A percentile compares a stretch with the other conserved stretches of the same genome.
Conservation (phyloP, 306 rosid genomes). For the Chamaecrista fasciculata region DNA sequence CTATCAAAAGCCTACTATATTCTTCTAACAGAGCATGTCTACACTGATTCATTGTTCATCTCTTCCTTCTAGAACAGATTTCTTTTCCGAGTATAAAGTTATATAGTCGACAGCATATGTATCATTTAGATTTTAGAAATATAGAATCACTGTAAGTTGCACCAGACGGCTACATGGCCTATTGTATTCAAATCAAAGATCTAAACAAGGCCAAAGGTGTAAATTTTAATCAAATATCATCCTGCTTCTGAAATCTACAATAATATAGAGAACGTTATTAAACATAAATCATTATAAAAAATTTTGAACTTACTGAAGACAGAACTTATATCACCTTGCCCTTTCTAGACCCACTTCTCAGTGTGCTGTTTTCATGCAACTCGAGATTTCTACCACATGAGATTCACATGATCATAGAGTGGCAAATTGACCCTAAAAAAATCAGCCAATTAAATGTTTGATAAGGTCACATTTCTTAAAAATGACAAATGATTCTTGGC, state of each 20-base stretch:
- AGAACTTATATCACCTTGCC: not conserved
- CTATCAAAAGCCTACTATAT: no score
- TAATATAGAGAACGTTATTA: not conserved
- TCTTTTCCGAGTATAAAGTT: not conserved
- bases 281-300: no score
- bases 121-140: not conserved
- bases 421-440: constrained; percentile 7
- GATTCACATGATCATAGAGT: not conserved
- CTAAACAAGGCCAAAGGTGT: not conserved
- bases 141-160: not conserved
- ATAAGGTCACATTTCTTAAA: no score
- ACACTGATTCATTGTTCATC: no score
- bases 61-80: no score
- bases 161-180: no score
- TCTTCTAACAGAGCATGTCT: no score
- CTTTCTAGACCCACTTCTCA: not conserved
- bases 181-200: not conserved
- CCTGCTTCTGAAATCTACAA: not conserved
- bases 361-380: not conserved
- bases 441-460: no score
- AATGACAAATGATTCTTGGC: not conserved
- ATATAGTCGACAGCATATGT: not conserved
- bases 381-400: constrained; percentile 13
- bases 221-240: not conserved
- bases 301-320: not conserved